Conservation (phyloP, 176 grass and related monocot species). For the Stipa capillata region DNA sequence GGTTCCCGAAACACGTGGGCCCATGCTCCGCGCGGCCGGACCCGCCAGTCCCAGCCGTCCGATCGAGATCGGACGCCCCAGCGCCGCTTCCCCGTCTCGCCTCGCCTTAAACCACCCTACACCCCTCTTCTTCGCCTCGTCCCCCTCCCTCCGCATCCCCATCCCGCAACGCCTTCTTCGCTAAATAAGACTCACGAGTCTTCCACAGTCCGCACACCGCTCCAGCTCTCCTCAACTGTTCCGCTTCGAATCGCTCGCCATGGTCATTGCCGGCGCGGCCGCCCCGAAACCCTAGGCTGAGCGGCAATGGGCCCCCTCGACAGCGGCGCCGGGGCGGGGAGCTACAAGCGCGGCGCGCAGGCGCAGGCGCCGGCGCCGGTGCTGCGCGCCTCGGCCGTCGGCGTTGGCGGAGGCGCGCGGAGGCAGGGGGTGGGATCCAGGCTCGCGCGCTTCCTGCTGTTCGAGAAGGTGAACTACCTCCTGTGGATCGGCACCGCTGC, state of each 20-base stretch:
- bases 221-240: background rate
- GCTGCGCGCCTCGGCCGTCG: background rate
- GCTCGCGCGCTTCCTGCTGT: slow-evolving; percentile 63
- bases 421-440: slow-evolving; percentile 38
- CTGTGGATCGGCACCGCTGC: slow-evolving; percentile 42
- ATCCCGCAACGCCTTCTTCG: background rate
- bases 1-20: slow-evolving; percentile 28
- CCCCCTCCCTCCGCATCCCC: background rate
- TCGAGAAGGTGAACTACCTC: slow-evolving; percentile 61
- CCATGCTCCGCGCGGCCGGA: slow-evolving; percentile 20
- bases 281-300: background rate
- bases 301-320: slow-evolving; percentile 59
- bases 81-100: background rate
- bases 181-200: slow-evolving; percentile 15
- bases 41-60: background rate
- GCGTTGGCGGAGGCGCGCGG: background rate
- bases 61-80: background rate
- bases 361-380: background rate
- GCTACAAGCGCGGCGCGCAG: slow-evolving; percentile 18
- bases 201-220: background rate
- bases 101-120: slow-evolving; percentile 8
- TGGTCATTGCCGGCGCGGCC: too few species aligned
- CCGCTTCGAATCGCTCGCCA: background rate
- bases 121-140: background rate
- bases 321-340: slow-evolving; percentile 7